Conservation (phyloP, 2,329 filamentous ascomycete genomes). For the Alternaria angustiovoidea region DNA sequence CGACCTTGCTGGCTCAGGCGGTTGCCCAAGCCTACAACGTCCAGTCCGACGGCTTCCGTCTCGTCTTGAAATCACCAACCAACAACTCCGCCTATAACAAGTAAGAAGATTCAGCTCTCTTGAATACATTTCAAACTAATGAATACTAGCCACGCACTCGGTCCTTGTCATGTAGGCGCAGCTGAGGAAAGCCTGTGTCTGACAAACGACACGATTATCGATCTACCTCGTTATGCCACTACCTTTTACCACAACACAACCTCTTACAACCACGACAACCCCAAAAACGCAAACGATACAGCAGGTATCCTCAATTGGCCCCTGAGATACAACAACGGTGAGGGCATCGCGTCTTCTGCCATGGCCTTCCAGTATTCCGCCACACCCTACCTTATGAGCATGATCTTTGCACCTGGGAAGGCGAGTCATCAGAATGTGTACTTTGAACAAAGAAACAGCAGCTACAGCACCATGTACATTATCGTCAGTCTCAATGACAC, state of each 20-base stretch:
- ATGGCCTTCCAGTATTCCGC: constrained; percentile 44
- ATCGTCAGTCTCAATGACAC: constrained; percentile 32
- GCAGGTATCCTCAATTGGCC: constrained; percentile 27
- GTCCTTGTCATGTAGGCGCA: constrained; percentile 55
- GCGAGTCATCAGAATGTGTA: constrained; percentile 34
- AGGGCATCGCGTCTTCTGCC: constrained; percentile 24
- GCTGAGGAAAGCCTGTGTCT: constrained; percentile 54
- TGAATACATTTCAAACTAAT: background rate
- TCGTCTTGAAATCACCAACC: constrained; percentile 26
- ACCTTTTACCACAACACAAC: constrained; percentile 43
- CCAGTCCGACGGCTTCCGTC: constrained; percentile 30
- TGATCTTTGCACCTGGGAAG: constrained; percentile 46
- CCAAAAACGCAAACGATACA: background rate
- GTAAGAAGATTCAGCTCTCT: background rate
- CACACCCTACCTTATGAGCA: constrained; percentile 51
- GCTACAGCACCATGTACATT: constrained; percentile 43
- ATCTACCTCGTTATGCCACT: constrained; percentile 23
- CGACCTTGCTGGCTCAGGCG: background rate
- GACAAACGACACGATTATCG: constrained; percentile 7
- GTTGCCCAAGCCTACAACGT: background rate
- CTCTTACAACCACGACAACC: constrained; percentile 7
- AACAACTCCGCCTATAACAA: constrained; percentile 26
- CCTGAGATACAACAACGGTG: constrained; percentile 3
- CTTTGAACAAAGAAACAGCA: constrained; percentile 44
- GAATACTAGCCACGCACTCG: constrained; percentile 22